Conservation (phyloP, 1,139 yeast genomes). For the Pichia sp. region DNA sequence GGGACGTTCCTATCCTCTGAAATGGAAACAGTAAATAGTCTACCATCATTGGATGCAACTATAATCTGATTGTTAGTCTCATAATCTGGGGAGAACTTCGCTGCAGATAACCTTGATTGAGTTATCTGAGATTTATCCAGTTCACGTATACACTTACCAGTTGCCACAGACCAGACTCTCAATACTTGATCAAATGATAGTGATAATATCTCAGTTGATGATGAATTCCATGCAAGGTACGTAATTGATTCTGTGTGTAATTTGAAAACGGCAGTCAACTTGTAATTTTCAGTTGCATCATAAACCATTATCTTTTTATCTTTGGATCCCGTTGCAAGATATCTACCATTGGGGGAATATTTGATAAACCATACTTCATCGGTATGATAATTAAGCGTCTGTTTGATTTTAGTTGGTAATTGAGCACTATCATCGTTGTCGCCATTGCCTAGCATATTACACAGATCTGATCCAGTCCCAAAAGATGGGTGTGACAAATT, state of each 20-base stretch:
- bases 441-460: not conserved
- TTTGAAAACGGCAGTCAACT: constrained; percentile 31
- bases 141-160: constrained; percentile 7
- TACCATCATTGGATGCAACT: constrained; percentile 16
- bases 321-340: constrained; percentile 68
- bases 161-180: constrained; percentile 54
- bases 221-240: constrained; percentile 67
- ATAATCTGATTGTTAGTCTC: constrained; percentile 7
- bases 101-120: constrained; percentile 8
- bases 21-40: constrained; percentile 7
- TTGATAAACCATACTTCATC: constrained; percentile 83
- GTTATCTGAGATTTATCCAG: constrained; percentile 5
- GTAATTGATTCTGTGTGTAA: constrained; percentile 59
- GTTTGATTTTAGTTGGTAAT: constrained; percentile 42
- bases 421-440: not conserved
- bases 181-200: constrained; percentile 64
- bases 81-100: constrained; percentile 8
- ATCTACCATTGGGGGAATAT: constrained; percentile 72
- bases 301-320: constrained; percentile 63
- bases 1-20: not conserved
- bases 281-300: constrained; percentile 52
- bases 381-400: constrained; percentile 41
- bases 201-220: constrained; percentile 58
- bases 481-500: constrained; percentile 19
- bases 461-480: too few relatives aligned